Evolutionary conservation across 345 rosid genomes (phyloP).

Genomic region (Camelina laxa): DNA sequence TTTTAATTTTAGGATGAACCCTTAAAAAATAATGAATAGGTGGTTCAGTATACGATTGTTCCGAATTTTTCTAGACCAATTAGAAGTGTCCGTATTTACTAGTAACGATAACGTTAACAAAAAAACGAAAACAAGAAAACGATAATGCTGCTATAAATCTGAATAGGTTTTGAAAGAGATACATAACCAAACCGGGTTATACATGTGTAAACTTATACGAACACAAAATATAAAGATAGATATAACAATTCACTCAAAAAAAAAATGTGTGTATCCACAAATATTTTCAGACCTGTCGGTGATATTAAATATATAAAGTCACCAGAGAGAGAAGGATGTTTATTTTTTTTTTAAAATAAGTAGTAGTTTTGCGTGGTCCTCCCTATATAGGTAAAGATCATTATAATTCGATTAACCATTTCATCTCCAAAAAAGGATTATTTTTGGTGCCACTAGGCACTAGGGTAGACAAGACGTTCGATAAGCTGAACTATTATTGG

Average conservation of each 20-base stretch:
- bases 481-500: slow-evolving; percentile 26
- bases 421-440: slow-evolving; percentile 9
- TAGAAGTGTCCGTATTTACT: background rate
- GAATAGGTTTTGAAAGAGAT: background rate
- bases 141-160: background rate
- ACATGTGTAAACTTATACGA: background rate
- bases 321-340: slow-evolving; percentile 17
- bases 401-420: slow-evolving; percentile 21
- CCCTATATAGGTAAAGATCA: slow-evolving; percentile 8
- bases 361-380: slow-evolving; percentile 27
- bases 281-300: slow-evolving; percentile 18
- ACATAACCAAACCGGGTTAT: background rate
- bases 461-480: slow-evolving; percentile 33
- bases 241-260: background rate
- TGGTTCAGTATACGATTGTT: background rate
- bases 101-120: background rate
- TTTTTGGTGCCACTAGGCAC: slow-evolving; percentile 34
- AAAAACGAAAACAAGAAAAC: background rate
- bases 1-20: background rate
- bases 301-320: background rate
- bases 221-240: background rate
- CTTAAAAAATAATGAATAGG: background rate
- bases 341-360: slow-evolving; percentile 6
- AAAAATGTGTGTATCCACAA: background rate
- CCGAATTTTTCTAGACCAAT: background rate